Evolutionary conservation across 2,329 filamentous ascomycete genomes (phyloP).

Genomic region (Lojkania enalia): DNA sequence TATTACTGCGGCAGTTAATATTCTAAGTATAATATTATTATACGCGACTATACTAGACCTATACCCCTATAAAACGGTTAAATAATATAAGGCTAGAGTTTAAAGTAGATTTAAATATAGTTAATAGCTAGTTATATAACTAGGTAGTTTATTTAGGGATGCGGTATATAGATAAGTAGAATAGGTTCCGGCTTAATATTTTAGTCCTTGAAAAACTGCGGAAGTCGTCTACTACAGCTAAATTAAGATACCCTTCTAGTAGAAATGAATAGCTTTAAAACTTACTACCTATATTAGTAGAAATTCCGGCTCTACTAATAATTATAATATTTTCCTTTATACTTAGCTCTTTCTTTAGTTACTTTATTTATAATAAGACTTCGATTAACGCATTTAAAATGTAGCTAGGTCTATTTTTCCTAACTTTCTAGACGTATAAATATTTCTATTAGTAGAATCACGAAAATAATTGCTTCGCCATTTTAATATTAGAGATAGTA

Average conservation of each 20-base stretch:
- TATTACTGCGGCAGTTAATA: conserved; percentile 6
- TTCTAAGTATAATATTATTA: conserved; percentile 9
- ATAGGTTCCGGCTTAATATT: conserved; percentile 8
- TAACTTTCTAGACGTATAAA: conserved; percentile 8
- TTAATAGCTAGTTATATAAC: conserved; percentile 8
- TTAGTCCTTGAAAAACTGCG: conserved; percentile 9
- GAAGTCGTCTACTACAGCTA: conserved; percentile 8
- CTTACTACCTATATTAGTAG: conserved; percentile 8
- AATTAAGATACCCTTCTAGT: conserved; percentile 11
- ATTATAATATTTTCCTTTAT: conserved; percentile 8
- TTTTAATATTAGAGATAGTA: conserved; percentile 7
- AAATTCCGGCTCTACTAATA: conserved; percentile 7
- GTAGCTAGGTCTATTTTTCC: conserved; percentile 7
- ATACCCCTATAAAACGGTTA: conserved; percentile 6
- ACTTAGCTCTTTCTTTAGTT: conserved; percentile 8
- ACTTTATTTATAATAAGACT: conserved; percentile 6
- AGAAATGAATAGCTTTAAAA: conserved; percentile 8
- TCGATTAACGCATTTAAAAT: conserved; percentile 8
- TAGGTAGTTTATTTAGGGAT: conserved; percentile 7
- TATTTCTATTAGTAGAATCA: conserved; percentile 3
- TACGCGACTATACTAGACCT: conserved; percentile 5
- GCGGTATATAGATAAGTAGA: conserved; percentile 5
- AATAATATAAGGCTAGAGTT: conserved; percentile 4
- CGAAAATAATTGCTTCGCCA: conserved; percentile 5
- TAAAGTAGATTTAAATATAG: conserved; percentile 10